Base-by-base conservation (phyloP, 2,329 filamentous ascomycete genomes). In the Chaetothyriales sp. region DNA sequence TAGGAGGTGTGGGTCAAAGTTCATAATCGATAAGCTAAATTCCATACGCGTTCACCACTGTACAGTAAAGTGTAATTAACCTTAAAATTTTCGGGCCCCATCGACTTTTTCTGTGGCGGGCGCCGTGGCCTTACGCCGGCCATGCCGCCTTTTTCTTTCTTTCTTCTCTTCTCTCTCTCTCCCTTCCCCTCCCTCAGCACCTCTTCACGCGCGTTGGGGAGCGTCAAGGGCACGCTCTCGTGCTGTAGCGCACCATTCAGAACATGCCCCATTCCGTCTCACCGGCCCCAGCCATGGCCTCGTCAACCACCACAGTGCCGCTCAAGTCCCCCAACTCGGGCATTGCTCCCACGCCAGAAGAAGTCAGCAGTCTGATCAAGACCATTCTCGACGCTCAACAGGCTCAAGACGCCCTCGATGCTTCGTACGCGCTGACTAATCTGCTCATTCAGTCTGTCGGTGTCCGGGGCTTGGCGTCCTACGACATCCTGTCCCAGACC, bases 361-460 rank as follows among this genome's bases (percentile, higher is more conserved):
- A 88, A 56, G 71, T 90, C 56, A 69, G 76, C 55, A 75, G 77
- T 51, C 69, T 88, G 44, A 65, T 89, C 60, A 72, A 80, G 61
- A 81, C 76, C 48, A 77, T 87, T 59, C 87, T 89, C 68, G 78
- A 74, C 46, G 79, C 85, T 43, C 73, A 80, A 63, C 81, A 81
- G 3, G 87, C 85, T 2, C 75, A 81, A 63, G 75, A 78, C 55
- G 85, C 84, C 15, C 76, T 89, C 45, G 81, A 85, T 63, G 78
- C 77, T 53, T 73, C 82, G 18, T 85, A 86, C 65, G 75, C 75
- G 44, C 72, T 86, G 55, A 77, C 77, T 51, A 80, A 81, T 51
- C 67, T 83, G 13, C 71, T 86, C 13, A 73, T 82, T 54, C 78
- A 82, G 67, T 81, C 80, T 28, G 75, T 82, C 53, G 82, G 82